A percentile compares a stretch with the other conserved stretches of the same genome.
These are phyloP conservation scores for Achlya hypogyna DNA, from an alignment of 352 stramenopile species.

Conservation along the genomic window DNA sequence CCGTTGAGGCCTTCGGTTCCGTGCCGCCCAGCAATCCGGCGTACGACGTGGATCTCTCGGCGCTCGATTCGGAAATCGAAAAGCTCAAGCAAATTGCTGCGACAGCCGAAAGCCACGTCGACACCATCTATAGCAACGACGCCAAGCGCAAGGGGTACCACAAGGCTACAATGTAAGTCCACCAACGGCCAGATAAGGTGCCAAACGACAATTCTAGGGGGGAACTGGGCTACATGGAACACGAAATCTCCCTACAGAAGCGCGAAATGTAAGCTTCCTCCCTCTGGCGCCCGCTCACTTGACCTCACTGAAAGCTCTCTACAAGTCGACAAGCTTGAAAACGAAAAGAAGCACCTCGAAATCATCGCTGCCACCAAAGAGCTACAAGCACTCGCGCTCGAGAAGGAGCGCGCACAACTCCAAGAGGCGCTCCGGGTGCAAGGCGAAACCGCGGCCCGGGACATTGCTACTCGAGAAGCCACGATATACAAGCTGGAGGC, in stretches of 20 bases:
- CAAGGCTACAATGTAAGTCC: constrained; percentile 3
- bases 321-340: constrained; percentile 6
- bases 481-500: not conserved
- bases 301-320: not conserved
- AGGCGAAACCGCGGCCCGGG: not conserved
- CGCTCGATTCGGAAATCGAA: constrained; percentile 12
- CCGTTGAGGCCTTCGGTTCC: not conserved
- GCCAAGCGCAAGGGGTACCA: constrained; percentile 13
- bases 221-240: constrained; percentile 18
- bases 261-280: not conserved
- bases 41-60: constrained; percentile 11
- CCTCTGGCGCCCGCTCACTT: not conserved
- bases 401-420: not conserved
- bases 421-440: not conserved
- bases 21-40: constrained; percentile 1
- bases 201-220: not conserved
- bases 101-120: constrained; percentile 12
- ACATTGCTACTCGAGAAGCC: not conserved
- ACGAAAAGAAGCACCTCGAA: constrained; percentile 1
- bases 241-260: constrained; percentile 9
- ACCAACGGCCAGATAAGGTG: not conserved
- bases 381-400: not conserved
- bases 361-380: constrained; percentile 1
- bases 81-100: constrained; percentile 12
- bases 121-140: constrained; percentile 19